Base-by-base conservation (phyloP, 2,329 filamentous ascomycete species). In the Talaromyces sp. region DNA sequence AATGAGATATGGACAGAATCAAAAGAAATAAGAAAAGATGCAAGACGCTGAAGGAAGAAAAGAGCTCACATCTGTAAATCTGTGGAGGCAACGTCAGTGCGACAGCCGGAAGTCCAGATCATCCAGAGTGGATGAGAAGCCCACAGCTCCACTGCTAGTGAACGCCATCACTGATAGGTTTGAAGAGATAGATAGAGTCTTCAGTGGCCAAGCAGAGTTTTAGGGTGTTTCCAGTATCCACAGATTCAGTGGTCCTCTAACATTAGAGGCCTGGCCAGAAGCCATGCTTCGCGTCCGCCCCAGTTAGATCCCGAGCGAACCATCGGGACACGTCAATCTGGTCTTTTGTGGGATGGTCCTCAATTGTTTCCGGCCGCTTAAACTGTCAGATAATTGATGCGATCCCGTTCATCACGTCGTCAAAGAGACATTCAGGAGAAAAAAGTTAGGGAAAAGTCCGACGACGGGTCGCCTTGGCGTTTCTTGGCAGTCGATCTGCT, bases 261-360 rank as follows among this genome's bases (percentile, higher is more conserved):
- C 27, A 31, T 7, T 31, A 31, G 3, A 31, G 27, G 49, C 11
- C 45, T 54, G 31, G 50, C 27, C 50, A 54, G 49, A 54, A 37
- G 33, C 27, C 49, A 52, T 49, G 11, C 15, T 49, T 25, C 11
- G 45, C 45, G 22, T 33, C 25, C 17, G n/a, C 10, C 52, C 52
- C 52, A 37, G 52, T 56, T 56, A 9, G 52, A 39, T 56, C 52
- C 52, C 52, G 50, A 54, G 31, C 10, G 50, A 56, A 22, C 50
- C 50, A 35, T n/a, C 27, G 31, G 35, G 7, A 37, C 9, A 37
- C 13, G 35, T 13, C 35, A 37, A 37, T 37, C 35, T 37, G 13
- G 9, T 11, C 10, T 37, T 37, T 9, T 37, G 9, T 10, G 35
- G 13, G 35, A 22, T 22, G 22, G 22, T 22, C 22, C 22, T 22